A percentile compares a stretch with the other conserved stretches of the same genome.
These are phyloP conservation scores for Ustilago trichophora DNA, from an alignment of 1,284 basidiomycete genomes.

Conservation along the genomic window DNA sequence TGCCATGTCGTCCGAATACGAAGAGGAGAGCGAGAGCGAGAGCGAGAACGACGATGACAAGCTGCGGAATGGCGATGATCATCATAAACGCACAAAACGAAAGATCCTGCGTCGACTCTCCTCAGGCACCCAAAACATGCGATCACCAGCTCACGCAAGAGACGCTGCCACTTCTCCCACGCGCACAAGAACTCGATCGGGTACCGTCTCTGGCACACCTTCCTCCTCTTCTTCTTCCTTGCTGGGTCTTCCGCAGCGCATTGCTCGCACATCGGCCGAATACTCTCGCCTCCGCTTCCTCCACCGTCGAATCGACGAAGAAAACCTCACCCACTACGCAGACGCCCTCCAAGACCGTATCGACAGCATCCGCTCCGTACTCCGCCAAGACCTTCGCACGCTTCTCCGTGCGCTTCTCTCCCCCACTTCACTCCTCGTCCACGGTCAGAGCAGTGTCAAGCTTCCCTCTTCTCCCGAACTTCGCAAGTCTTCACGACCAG, in stretches of 20 bases:
- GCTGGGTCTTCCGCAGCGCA: slow-evolving; percentile 73
- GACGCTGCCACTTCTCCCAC: not conserved
- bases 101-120: slow-evolving; percentile 16
- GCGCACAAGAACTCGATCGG: slow-evolving; percentile 1
- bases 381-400: slow-evolving; percentile 83
- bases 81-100: slow-evolving; percentile 5
- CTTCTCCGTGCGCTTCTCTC: slow-evolving; percentile 74
- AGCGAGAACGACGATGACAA: slow-evolving; percentile 5
- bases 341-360: slow-evolving; percentile 83
- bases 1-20: slow-evolving; percentile 39
- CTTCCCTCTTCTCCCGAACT: slow-evolving; percentile 22
- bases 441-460: slow-evolving; percentile 6
- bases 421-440: slow-evolving; percentile 32
- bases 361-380: slow-evolving; percentile 78
- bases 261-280: slow-evolving; percentile 84
- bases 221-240: slow-evolving; percentile 7
- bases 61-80: not conserved
- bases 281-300: slow-evolving; percentile 93
- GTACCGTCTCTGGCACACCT: not conserved
- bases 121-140: not conserved
- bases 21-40: slow-evolving; percentile 23
- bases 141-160: not conserved
- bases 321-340: slow-evolving; percentile 77
- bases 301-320: slow-evolving; percentile 78
- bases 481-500: slow-evolving; percentile 5